Percentiles rank a stretch among this genome's conserved stretches.
These are phyloP conservation scores for Zoysia japonica DNA, from an alignment of 176 grass and related monocot genomes.

Conservation along the genomic window DNA sequence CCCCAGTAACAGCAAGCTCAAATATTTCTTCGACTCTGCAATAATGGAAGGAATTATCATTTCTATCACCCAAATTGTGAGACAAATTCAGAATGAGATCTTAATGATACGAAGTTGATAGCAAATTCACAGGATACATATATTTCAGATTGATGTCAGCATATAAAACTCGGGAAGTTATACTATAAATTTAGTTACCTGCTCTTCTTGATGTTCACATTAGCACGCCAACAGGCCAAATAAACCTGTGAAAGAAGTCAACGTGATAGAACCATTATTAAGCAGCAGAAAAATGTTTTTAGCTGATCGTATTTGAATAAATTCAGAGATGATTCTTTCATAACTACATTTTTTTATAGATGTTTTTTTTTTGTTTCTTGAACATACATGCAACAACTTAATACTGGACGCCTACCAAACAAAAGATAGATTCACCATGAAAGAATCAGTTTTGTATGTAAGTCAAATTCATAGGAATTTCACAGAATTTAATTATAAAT, in stretches of 20 bases:
- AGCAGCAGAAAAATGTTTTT: slow-evolving; percentile 10
- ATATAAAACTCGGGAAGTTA: slow-evolving; percentile 11
- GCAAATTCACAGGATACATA: background rate
- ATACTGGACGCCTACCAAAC: background rate
- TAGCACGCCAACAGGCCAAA: slow-evolving; percentile 58
- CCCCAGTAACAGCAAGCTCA: slow-evolving; percentile 40
- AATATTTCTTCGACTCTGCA: slow-evolving; percentile 70
- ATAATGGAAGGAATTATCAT: background rate
- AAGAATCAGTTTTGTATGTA: slow-evolving; percentile 7
- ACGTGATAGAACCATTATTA: slow-evolving; percentile 15
- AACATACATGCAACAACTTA: background rate
- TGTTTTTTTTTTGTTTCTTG: background rate
- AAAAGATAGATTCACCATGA: background rate
- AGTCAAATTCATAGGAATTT: background rate
- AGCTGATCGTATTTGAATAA: slow-evolving; percentile 2
- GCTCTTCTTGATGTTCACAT: slow-evolving; percentile 54
- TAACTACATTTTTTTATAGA: slow-evolving; percentile 9
- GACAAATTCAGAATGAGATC: background rate
- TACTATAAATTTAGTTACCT: slow-evolving; percentile 37
- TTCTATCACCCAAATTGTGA: background rate
- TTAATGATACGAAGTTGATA: background rate
- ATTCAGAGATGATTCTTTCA: slow-evolving; percentile 15
- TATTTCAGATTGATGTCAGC: slow-evolving; percentile 4
- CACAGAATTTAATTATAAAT: slow-evolving; percentile 9
- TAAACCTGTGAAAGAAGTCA: slow-evolving; percentile 56